Conservation (phyloP, 495 filamentous ascomycete species). For the Aspergillus taichungensis region DNA sequence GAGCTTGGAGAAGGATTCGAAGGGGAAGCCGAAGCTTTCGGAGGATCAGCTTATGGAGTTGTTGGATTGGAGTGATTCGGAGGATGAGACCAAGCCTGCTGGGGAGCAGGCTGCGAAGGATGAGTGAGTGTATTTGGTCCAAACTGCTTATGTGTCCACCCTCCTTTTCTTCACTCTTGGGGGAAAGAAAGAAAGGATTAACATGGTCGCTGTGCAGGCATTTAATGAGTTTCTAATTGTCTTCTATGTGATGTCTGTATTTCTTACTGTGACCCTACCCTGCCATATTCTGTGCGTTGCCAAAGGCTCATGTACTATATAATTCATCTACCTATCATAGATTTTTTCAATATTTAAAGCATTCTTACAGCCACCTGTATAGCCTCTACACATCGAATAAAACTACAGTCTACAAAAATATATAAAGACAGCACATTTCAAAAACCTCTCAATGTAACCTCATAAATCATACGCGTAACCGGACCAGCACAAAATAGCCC, state of each 20-base stretch:
- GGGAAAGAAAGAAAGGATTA: too few species aligned
- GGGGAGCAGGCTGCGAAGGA: slow-evolving; percentile 9
- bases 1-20: slow-evolving; percentile 39
- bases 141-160: too few species aligned
- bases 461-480: not conserved
- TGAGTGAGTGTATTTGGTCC: too few species aligned
- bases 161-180: too few species aligned
- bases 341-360: too few species aligned
- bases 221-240: not conserved
- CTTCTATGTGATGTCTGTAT: not conserved
- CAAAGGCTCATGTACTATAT: too few species aligned
- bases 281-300: too few species aligned
- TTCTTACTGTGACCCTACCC: not conserved
- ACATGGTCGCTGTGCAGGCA: too few species aligned
- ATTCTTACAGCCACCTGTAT: too few species aligned
- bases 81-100: slow-evolving; percentile 18
- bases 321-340: too few species aligned
- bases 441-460: not conserved
- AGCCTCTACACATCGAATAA: too few species aligned
- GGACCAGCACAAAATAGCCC: not conserved
- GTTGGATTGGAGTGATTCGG: slow-evolving; percentile 48
- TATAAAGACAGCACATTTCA: not conserved
- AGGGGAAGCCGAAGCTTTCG: slow-evolving; percentile 35
- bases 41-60: slow-evolving; percentile 58
- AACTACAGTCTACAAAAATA: not conserved